A percentile compares a stretch with the other conserved stretches of the same genome.
Conservation (phyloP, 2,329 filamentous ascomycete species). For the Pyricularia grisea region DNA sequence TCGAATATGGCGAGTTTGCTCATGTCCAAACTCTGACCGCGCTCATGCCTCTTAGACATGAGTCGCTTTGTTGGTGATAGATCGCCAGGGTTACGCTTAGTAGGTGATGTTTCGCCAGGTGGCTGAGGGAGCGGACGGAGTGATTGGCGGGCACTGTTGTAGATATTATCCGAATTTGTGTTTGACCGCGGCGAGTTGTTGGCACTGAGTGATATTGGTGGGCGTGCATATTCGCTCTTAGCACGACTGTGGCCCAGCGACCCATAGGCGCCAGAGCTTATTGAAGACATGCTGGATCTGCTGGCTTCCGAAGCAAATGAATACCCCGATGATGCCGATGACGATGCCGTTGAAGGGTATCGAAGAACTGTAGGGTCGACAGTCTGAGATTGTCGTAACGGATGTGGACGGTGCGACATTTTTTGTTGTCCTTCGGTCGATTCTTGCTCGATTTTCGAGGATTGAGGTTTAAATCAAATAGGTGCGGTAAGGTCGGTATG, state of each 20-base stretch:
- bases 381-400: conserved; percentile 47
- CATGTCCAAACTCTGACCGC: conserved; percentile 58
- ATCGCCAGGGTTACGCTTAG: conserved; percentile 13
- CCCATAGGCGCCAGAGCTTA: conserved; percentile 53
- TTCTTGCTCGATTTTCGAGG: neutral
- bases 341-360: conserved; percentile 61
- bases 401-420: conserved; percentile 44
- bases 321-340: conserved; percentile 60
- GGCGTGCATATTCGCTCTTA: conserved; percentile 59
- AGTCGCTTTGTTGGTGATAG: conserved; percentile 15
- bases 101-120: conserved; percentile 33
- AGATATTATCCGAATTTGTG: conserved; percentile 49
- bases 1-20: conserved; percentile 37
- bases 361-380: conserved; percentile 42
- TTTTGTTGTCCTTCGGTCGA: conserved; percentile 24
- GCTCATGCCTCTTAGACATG: conserved; percentile 16
- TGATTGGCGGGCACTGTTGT: conserved; percentile 65
- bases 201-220: conserved; percentile 29
- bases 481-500: neutral
- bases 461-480: neutral
- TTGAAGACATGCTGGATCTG: conserved; percentile 62
- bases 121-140: conserved; percentile 64
- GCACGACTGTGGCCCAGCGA: conserved; percentile 58
- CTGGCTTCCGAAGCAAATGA: conserved; percentile 52
- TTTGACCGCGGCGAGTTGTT: neutral